phyloP scores from a whole-genome alignment of 352 stramenopile genomes.

The Phytophthora citrophthora region DNA sequence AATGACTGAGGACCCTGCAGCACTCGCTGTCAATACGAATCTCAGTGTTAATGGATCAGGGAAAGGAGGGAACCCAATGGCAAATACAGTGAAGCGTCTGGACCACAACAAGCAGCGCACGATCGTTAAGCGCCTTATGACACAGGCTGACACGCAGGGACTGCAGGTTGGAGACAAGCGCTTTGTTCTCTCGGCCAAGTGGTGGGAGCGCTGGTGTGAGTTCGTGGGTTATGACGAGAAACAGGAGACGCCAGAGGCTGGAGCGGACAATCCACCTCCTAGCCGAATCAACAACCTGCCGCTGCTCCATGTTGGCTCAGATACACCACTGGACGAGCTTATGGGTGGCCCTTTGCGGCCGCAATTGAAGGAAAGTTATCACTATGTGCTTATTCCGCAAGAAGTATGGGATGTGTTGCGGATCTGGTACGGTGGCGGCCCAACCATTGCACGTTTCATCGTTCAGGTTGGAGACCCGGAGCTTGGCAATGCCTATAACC shows the following conservation, averaged over 20 bases:
- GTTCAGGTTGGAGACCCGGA: slow-evolving; percentile 63
- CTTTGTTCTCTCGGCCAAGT: slow-evolving; percentile 81
- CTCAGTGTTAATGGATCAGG: not conserved
- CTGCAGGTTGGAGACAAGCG: slow-evolving; percentile 82
- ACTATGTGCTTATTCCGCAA: slow-evolving; percentile 75
- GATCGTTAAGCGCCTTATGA: slow-evolving; percentile 64
- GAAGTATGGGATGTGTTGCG: slow-evolving; percentile 82
- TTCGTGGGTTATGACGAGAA: slow-evolving; percentile 68
- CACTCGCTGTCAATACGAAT: not conserved
- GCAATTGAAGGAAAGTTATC: slow-evolving; percentile 75
- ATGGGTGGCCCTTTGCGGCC: slow-evolving; percentile 70
- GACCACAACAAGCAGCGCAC: slow-evolving; percentile 51
- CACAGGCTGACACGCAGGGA: slow-evolving; percentile 68
- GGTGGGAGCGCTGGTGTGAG: slow-evolving; percentile 83
- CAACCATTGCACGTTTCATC: slow-evolving; percentile 77
- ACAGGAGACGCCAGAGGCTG: slow-evolving; percentile 6
- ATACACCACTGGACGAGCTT: slow-evolving; percentile 60
- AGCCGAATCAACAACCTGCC: slow-evolving; percentile 71
- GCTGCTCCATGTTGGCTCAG: slow-evolving; percentile 56
- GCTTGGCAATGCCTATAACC: slow-evolving; percentile 66
- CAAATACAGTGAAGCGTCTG: slow-evolving; percentile 25
- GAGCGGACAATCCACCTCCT: slow-evolving; percentile 30
- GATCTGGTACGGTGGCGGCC: slow-evolving; percentile 73
- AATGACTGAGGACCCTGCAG: not conserved
- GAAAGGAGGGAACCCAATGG: slow-evolving; percentile 14